These are phyloP conservation scores for Orbilia javanica DNA, from an alignment of 2,329 filamentous ascomycete genomes.

Conservation along the genomic window DNA sequence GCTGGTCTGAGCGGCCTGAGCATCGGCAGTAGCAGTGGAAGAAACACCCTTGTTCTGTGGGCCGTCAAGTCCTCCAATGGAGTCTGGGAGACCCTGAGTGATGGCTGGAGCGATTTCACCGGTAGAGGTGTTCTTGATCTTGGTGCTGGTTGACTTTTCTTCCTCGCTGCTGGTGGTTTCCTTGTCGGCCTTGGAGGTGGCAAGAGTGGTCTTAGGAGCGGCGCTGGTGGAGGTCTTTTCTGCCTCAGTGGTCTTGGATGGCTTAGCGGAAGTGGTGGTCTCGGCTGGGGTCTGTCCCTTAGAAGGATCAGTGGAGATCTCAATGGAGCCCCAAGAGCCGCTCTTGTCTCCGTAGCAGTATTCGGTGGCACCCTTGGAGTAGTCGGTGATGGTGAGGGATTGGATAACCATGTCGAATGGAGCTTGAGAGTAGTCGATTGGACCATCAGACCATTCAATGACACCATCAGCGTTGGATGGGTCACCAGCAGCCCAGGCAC, in stretches of 20 bases:
- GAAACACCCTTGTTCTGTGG: conserved; percentile 50
- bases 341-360: conserved; percentile 85
- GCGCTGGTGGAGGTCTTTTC: conserved; percentile 34
- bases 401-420: conserved; percentile 89
- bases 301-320: conserved; percentile 62
- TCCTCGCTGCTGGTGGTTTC: conserved; percentile 23
- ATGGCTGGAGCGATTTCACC: conserved; percentile 39
- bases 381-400: conserved; percentile 83
- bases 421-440: conserved; percentile 82
- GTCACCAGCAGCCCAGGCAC: conserved; percentile 92
- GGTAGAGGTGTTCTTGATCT: conserved; percentile 43
- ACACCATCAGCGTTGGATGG: conserved; percentile 78
- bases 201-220: conserved; percentile 21
- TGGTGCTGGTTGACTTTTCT: conserved; percentile 25
- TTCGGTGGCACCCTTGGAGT: conserved; percentile 85
- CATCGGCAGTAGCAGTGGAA: conserved; percentile 9
- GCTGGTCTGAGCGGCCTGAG: conserved; percentile 24
- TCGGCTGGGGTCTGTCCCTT: conserved; percentile 2
- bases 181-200: conserved; percentile 28
- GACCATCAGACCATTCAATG: conserved; percentile 82
- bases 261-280: not conserved
- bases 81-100: conserved; percentile 49
- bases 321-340: conserved; percentile 84
- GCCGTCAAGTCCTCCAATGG: conserved; percentile 38
- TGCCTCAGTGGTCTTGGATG: not conserved